Evolutionary conservation across 441 rosid genomes (phyloP).

Genomic region (Syzygium malaccense): DNA sequence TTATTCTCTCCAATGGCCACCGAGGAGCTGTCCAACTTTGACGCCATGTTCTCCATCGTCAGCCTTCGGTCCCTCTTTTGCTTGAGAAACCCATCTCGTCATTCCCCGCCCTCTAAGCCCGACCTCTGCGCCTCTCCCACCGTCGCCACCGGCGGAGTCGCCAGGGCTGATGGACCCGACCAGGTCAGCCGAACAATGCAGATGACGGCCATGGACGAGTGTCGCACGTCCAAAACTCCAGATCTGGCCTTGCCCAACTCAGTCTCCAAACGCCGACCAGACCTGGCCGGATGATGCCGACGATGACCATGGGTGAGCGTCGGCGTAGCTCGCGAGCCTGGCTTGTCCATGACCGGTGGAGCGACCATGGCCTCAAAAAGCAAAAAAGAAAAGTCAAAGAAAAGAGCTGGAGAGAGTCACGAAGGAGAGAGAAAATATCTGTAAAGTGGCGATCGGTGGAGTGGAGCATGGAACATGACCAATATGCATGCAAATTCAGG

Average conservation of each 20-base stretch:
- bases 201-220: neutral
- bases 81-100: too few relatives aligned
- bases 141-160: neutral
- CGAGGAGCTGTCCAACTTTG: too few relatives aligned
- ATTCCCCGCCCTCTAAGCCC: too few relatives aligned
- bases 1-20: too few relatives aligned
- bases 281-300: neutral
- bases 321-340: neutral
- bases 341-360: neutral
- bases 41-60: too few relatives aligned
- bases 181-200: neutral
- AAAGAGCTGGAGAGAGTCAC: neutral
- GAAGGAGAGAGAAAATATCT: neutral
- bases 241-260: neutral
- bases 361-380: neutral
- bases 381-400: neutral
- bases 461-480: neutral
- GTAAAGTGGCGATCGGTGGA: too few relatives aligned
- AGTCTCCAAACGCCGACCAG: neutral
- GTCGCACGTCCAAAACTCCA: neutral
- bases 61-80: too few relatives aligned
- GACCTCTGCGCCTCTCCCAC: too few relatives aligned
- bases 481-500: neutral
- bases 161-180: neutral
- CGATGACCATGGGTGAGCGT: neutral